These are phyloP conservation scores for Chalciporus sp. DNA, from an alignment of 1,284 basidiomycete genomes.

Conservation along the genomic window DNA sequence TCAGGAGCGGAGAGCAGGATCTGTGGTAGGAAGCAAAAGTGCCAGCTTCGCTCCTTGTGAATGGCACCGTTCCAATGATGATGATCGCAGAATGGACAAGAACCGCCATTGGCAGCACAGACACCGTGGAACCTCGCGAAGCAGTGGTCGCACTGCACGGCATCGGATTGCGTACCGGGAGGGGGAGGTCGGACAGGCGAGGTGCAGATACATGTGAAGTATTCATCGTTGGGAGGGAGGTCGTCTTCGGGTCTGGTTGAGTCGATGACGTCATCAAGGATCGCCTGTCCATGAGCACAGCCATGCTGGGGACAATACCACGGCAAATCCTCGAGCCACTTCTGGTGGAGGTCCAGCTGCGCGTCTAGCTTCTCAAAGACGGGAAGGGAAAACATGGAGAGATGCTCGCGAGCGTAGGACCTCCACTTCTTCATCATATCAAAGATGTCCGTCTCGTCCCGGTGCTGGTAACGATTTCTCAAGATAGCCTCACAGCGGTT, in stretches of 20 bases:
- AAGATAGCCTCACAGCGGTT: constrained; percentile 72
- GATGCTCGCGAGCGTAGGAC: constrained; percentile 66
- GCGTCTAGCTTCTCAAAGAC: constrained; percentile 69
- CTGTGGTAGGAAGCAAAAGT: constrained; percentile 74
- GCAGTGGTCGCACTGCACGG: constrained; percentile 85
- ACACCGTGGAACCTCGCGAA: constrained; percentile 80
- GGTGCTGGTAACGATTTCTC: constrained; percentile 57
- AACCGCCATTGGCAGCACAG: constrained; percentile 82
- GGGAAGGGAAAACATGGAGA: constrained; percentile 70
- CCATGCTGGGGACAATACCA: constrained; percentile 74
- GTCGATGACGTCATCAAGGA: constrained; percentile 72
- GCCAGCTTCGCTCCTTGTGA: constrained; percentile 76
- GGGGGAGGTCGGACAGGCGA: constrained; percentile 73
- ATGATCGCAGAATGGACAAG: constrained; percentile 85
- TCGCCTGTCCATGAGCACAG: constrained; percentile 56
- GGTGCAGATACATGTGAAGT: constrained; percentile 80
- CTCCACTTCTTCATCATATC: constrained; percentile 71
- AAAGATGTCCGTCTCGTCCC: constrained; percentile 63
- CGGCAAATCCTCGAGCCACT: constrained; percentile 72
- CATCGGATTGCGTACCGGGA: constrained; percentile 70
- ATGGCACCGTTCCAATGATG: constrained; percentile 85
- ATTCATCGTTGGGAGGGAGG: constrained; percentile 73
- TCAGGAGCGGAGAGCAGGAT: constrained; percentile 71
- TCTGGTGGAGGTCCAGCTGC: constrained; percentile 64
- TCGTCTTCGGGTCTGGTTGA: constrained; percentile 75